Base-by-base conservation (phyloP, 441 rosid species). In the Macaranga tanarius region DNA sequence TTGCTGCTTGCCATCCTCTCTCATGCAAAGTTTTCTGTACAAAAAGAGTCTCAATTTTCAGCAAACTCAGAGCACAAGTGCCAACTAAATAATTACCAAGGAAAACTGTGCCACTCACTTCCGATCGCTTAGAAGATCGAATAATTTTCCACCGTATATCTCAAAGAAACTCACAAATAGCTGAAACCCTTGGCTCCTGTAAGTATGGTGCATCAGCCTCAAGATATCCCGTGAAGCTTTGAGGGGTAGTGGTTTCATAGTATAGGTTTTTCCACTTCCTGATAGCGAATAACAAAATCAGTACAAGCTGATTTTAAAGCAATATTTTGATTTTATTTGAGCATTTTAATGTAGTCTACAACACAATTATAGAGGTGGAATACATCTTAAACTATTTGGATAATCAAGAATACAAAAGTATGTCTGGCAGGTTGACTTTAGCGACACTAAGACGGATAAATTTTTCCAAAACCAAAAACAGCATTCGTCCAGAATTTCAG, bases 1-100 rank as follows among this genome's bases (percentile, higher is more conserved):
- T 81, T 95, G 96, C 82, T 95, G 98, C 84, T 91, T 93, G 70
- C 99, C 99, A 79, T 91, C 98, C 86, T 95, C 98, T 86, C 99
- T 87, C 99, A 95, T 95, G 80, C 92, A 91, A 79, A 93, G 96
- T 78, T 95, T 95, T 81, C 99, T 95, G 78, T 76, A 72, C n/a
- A 72, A 62, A 75, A 11, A 76, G 73, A 80, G 68, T 66, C 47
- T 70, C 78, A 75, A 55, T 55, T 64, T 65, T 79, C 61, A 79
- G 72, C 34, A 51, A 77, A 74, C 71, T 79, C 42, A 58, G 54
- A 67, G 50, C 20, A 25, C 55, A 26, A 66, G 52, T 58, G 51
- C 51, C 40, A 45, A 65, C 48, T 45, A 48, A 65, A 73, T 54
- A 59, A 76, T 15, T 42, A 70, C 76, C 70, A 44, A 44, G 62